Percentiles rank a stretch among this genome's conserved stretches.
These are phyloP conservation scores for Achaetomium macrosporum DNA, from an alignment of 2,329 filamentous ascomycete genomes.

Conservation along the genomic window DNA sequence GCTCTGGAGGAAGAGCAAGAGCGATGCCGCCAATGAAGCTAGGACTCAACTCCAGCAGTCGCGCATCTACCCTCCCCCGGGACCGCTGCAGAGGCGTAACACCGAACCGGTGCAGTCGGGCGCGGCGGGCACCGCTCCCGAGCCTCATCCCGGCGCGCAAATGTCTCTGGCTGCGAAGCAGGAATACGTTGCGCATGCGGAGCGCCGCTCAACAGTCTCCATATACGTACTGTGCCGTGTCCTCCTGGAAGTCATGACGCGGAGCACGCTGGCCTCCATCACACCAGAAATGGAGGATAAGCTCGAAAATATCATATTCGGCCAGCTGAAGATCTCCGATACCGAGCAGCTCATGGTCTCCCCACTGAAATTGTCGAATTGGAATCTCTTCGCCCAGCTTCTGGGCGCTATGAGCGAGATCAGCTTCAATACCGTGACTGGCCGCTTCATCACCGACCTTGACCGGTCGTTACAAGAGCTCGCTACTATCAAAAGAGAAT, in stretches of 20 bases:
- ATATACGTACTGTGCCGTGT: conserved; percentile 95
- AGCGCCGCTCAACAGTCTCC: conserved; percentile 86
- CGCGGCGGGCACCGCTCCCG: conserved; percentile 28
- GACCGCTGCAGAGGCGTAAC: conserved; percentile 60
- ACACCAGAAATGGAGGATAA: conserved; percentile 90
- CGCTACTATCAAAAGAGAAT: conserved; percentile 53
- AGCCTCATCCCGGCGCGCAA: conserved; percentile 23
- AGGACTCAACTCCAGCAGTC: conserved; percentile 52
- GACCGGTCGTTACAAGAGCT: conserved; percentile 72
- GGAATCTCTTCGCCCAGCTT: conserved; percentile 87
- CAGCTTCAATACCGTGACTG: conserved; percentile 78
- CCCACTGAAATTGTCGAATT: conserved; percentile 83
- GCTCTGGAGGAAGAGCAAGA: conserved; percentile 96
- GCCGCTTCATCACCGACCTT: conserved; percentile 75
- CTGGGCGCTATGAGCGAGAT: conserved; percentile 95
- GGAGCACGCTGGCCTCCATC: conserved; percentile 76
- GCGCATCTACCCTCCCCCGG: conserved; percentile 36
- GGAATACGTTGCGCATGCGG: conserved; percentile 70
- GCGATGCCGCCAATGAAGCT: conserved; percentile 73
- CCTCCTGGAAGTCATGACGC: conserved; percentile 85
- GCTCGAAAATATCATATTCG: conserved; percentile 91
- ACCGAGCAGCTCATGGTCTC: conserved; percentile 73
- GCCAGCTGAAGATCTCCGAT: conserved; percentile 85
- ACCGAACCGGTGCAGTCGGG: conserved; percentile 60
- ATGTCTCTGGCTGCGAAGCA: conserved; percentile 49